Conservation (phyloP, 371 early-diverging fungal genomes). For the Lichtheimia corymbifera region DNA sequence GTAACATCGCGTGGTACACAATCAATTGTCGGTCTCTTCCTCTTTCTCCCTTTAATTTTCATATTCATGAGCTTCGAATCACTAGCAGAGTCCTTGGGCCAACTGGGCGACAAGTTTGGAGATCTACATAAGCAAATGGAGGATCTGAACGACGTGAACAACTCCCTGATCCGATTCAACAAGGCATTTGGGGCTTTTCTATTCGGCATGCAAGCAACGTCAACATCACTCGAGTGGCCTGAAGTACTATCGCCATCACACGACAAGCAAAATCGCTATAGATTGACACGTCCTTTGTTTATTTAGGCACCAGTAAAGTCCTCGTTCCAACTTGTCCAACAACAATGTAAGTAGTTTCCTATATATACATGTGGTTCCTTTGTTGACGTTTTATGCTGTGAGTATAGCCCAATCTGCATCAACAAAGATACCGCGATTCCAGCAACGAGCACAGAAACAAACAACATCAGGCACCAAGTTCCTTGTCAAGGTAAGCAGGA, state of each 20-base stretch:
- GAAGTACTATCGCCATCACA: slow-evolving; percentile 15
- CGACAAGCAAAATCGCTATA: not conserved
- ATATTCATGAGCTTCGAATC: slow-evolving; percentile 11
- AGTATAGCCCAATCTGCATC: not conserved
- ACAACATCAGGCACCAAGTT: not conserved
- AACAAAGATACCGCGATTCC: not conserved
- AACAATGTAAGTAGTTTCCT: not conserved
- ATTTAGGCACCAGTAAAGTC: slow-evolving; percentile 7
- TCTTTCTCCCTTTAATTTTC: no score
- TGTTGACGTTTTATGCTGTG: not conserved
- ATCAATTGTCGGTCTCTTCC: no score
- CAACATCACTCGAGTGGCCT: slow-evolving; percentile 24
- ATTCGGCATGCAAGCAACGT: slow-evolving; percentile 34
- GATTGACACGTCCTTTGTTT: not conserved
- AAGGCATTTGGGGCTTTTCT: slow-evolving; percentile 39
- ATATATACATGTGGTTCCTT: not conserved
- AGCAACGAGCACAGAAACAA: not conserved
- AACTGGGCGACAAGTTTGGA: slow-evolving; percentile 15
- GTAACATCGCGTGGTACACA: no score
- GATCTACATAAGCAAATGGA: slow-evolving; percentile 28
- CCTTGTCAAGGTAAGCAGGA: not conserved
- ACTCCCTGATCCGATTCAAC: slow-evolving; percentile 34
- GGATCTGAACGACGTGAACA: slow-evolving; percentile 27
- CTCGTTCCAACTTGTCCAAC: not conserved
- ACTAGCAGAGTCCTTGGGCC: slow-evolving; percentile 19